phyloP scores from a whole-genome alignment of 352 stramenopile species.

The Ophiocytium majus region DNA sequence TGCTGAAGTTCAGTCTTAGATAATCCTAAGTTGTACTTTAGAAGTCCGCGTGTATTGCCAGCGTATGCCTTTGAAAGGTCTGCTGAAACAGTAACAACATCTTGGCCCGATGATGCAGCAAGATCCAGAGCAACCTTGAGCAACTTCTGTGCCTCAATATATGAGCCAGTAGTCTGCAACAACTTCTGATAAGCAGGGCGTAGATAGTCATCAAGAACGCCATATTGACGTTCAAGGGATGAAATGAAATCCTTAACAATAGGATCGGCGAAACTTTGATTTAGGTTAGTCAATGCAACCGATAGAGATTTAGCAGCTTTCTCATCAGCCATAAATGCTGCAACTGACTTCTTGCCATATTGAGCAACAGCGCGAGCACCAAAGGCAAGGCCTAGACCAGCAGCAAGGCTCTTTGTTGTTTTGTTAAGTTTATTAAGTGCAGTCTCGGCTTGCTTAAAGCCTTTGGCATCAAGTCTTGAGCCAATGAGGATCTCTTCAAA shows the following conservation, averaged over 20 bases:
- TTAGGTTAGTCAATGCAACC: constrained; percentile 20
- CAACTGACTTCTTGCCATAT: constrained; percentile 20
- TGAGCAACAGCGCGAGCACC: constrained; percentile 16
- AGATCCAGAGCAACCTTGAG: constrained; percentile 19
- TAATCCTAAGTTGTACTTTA: constrained; percentile 22
- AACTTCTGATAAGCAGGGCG: constrained; percentile 19
- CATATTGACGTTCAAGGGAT: constrained; percentile 20
- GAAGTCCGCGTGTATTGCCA: constrained; percentile 18
- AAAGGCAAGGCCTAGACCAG: constrained; percentile 18
- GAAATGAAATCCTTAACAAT: constrained; percentile 22
- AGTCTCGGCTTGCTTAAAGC: constrained; percentile 19
- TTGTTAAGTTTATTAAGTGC: constrained; percentile 22
- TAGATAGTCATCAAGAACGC: constrained; percentile 20
- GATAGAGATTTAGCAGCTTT: constrained; percentile 21
- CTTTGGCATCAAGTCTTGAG: constrained; percentile 19
- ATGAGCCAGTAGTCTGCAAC: constrained; percentile 19
- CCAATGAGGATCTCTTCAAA: constrained; percentile 20
- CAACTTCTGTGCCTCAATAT: constrained; percentile 20
- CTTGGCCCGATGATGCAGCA: constrained; percentile 17
- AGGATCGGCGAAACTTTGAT: constrained; percentile 19
- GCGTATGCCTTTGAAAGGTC: constrained; percentile 19
- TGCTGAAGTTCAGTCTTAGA: constrained; percentile 20
- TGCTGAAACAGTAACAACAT: constrained; percentile 21
- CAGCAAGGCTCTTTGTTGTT: constrained; percentile 19
- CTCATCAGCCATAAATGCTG: constrained; percentile 19